A percentile compares a stretch with the other conserved stretches of the same genome.
Evolutionary conservation across 2,329 filamentous ascomycete genomes (phyloP).

Genomic region (Diaporthe sp.): DNA sequence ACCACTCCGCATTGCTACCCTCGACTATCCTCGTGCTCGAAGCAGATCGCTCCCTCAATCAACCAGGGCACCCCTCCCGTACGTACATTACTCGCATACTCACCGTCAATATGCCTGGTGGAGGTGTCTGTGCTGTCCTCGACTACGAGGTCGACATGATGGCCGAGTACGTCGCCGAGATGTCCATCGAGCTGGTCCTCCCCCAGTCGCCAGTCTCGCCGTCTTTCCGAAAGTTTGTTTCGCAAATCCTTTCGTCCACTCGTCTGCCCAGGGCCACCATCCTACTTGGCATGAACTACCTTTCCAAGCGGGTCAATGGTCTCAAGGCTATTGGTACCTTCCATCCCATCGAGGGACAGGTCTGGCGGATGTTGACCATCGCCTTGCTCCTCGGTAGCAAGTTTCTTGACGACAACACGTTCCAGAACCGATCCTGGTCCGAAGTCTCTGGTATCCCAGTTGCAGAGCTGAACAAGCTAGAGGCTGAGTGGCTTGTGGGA

Average conservation of each 20-base stretch:
- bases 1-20: constrained; percentile 40
- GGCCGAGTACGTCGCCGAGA: constrained; percentile 94
- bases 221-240: constrained; percentile 91
- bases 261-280: constrained; percentile 92
- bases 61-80: constrained; percentile 38
- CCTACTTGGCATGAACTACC: constrained; percentile 88
- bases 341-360: constrained; percentile 72
- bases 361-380: constrained; percentile 89
- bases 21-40: constrained; percentile 50
- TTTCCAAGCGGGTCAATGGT: constrained; percentile 84
- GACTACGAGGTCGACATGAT: constrained; percentile 98
- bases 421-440: constrained; percentile 96
- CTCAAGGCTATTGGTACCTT: constrained; percentile 68
- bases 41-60: constrained; percentile 46
- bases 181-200: constrained; percentile 73
- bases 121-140: constrained; percentile 88
- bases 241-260: constrained; percentile 89
- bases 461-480: constrained; percentile 83
- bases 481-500: constrained; percentile 86
- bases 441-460: constrained; percentile 93
- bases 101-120: constrained; percentile 70
- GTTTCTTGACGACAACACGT: constrained; percentile 96
- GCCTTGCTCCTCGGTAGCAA: constrained; percentile 90
- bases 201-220: constrained; percentile 67
- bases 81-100: constrained; percentile 27